Evolutionary conservation across 1,284 basidiomycete species (phyloP), one percentile per base, ranked within the genome.

Genomic region (Trichosporon sp.): DNA sequence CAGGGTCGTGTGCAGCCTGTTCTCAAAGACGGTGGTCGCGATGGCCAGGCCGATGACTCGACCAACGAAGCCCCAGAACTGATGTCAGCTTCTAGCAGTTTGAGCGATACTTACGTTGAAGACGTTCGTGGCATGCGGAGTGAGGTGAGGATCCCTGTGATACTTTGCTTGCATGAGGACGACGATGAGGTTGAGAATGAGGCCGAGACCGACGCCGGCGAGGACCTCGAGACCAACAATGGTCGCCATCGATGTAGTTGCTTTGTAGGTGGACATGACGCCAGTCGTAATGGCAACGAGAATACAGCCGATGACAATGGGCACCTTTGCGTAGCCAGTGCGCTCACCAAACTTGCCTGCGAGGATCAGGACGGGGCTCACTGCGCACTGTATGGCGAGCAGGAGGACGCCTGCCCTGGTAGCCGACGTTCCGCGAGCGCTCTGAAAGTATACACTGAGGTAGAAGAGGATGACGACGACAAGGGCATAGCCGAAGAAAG

Each of bases 21-120:
- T 73, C 54, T 73, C 69, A 60, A 73, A 73, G 11, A 73, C 61
- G 46, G 61, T 70, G 2, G 72, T 73, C 13, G 66, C 70, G 6
- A 68, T 64, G n/a, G 69, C 65, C 64, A 73, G 70, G 25, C 64
- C 64, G 31, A 73, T 34, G 21, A 73, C 69, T 10, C 72, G 59
- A 3, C 72, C 72, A 14, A 73, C 52, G 44, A 73, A 73, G 16
- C 72, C 70, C 61, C 63, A 69, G 31, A 59, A 33, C 49, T 54
- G 25, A n/a, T 31, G 16, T 54, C 25, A 54, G 49, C 27, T n/a
- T 9, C n/a, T 4, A 2, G 2, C 13, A 10, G 25, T 6, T 10
- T 5, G 6, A 21, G 8, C 8, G 14, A 14, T 10, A 60, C 67
- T 64, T 57, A 67, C 63, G 59, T 73, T 73, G 62, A 70, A 68